Conservation (phyloP, 2,329 filamentous ascomycete genomes). For the Xylariaceae sp. region DNA sequence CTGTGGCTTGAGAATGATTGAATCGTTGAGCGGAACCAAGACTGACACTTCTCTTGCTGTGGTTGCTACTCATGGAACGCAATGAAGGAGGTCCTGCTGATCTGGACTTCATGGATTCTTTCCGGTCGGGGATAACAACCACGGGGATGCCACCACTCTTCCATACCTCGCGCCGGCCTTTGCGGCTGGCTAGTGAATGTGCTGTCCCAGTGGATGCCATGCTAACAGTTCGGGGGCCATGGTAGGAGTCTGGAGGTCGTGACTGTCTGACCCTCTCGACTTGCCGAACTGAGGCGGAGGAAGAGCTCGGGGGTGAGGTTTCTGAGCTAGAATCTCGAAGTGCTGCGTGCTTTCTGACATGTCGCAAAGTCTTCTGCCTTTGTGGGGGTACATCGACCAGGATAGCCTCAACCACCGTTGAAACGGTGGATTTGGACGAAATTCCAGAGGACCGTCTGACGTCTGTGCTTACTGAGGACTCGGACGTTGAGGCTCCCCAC, state of each 20-base stretch:
- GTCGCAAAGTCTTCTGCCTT: slow-evolving; percentile 55
- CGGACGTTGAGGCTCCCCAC: slow-evolving; percentile 34
- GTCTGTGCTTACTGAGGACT: slow-evolving; percentile 42
- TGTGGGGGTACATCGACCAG: slow-evolving; percentile 50
- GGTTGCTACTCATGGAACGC: slow-evolving; percentile 59
- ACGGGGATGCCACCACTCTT: slow-evolving; percentile 62
- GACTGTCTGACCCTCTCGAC: slow-evolving; percentile 29
- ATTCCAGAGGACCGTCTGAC: slow-evolving; percentile 50
- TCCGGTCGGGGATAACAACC: slow-evolving; percentile 58
- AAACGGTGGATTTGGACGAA: slow-evolving; percentile 53
- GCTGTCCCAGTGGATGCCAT: slow-evolving; percentile 47
- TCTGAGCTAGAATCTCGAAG: slow-evolving; percentile 42
- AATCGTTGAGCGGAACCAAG: slow-evolving; percentile 46
- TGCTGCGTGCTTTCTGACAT: slow-evolving; percentile 53
- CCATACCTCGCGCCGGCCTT: slow-evolving; percentile 57
- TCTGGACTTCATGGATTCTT: slow-evolving; percentile 50
- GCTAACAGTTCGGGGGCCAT: slow-evolving; percentile 43
- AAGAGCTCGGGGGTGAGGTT: slow-evolving; percentile 42
- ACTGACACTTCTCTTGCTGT: slow-evolving; percentile 53
- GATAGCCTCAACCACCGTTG: slow-evolving; percentile 58
- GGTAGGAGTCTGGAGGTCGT: slow-evolving; percentile 28
- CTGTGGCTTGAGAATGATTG: slow-evolving; percentile 42
- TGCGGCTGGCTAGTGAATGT: slow-evolving; percentile 52
- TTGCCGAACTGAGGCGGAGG: slow-evolving; percentile 38
- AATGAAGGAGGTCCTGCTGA: slow-evolving; percentile 49